These are phyloP conservation scores for Phytophthora pluvialis DNA, from an alignment of 352 stramenopile genomes.

Conservation along the genomic window DNA sequence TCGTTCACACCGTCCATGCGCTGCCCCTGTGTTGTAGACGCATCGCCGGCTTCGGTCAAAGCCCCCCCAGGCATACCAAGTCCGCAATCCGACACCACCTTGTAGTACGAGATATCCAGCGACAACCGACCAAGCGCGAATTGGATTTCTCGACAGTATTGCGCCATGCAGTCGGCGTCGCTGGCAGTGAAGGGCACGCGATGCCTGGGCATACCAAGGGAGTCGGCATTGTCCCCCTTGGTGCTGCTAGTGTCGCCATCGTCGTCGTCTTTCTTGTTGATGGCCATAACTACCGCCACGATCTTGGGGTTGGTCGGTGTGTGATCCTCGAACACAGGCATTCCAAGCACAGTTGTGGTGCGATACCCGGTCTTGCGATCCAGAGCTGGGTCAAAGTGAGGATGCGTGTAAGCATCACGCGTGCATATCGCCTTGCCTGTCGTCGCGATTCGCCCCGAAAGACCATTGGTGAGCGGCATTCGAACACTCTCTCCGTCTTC, in stretches of 20 bases:
- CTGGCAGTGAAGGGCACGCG: slow-evolving; percentile 58
- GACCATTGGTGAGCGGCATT: slow-evolving; percentile 70
- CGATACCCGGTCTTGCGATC: slow-evolving; percentile 75
- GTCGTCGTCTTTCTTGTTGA: slow-evolving; percentile 80
- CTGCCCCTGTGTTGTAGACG: slow-evolving; percentile 14
- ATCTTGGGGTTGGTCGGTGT: slow-evolving; percentile 63
- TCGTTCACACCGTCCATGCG: slow-evolving; percentile 47
- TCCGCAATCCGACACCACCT: slow-evolving; percentile 59
- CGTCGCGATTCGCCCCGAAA: slow-evolving; percentile 58
- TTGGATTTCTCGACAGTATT: slow-evolving; percentile 73
- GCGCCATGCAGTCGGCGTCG: slow-evolving; percentile 53
- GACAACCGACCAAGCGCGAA: slow-evolving; percentile 66
- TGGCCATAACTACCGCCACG: slow-evolving; percentile 76
- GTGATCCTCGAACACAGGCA: slow-evolving; percentile 76
- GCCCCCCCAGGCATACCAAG: slow-evolving; percentile 27
- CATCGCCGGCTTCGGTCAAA: slow-evolving; percentile 5
- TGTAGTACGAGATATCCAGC: slow-evolving; percentile 76
- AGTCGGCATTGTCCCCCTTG: slow-evolving; percentile 23
- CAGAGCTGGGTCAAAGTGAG: slow-evolving; percentile 62
- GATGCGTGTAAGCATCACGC: slow-evolving; percentile 64
- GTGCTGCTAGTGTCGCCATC: slow-evolving; percentile 2
- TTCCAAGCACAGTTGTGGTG: slow-evolving; percentile 67
- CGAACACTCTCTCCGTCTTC: slow-evolving; percentile 59
- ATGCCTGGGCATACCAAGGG: slow-evolving; percentile 1
- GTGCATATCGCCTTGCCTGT: slow-evolving; percentile 58